Evolutionary conservation across 345 rosid species (phyloP).

Genomic region (Schrenkiella parvula): DNA sequence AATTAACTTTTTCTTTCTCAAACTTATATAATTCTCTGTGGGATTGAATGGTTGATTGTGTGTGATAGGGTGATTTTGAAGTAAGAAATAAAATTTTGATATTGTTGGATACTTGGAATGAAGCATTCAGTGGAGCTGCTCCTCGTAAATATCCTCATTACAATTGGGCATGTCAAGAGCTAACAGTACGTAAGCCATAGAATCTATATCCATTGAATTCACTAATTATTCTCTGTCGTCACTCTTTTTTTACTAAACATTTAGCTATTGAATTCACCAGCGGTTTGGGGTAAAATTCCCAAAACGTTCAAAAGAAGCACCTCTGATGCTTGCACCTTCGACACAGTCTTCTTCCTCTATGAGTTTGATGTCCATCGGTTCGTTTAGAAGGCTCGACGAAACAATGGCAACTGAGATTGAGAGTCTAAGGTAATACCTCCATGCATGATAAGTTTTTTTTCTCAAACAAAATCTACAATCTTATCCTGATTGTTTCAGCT

Average conservation of each 20-base stretch:
- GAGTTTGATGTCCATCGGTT: slow-evolving; percentile 69
- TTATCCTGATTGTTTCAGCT: slow-evolving; percentile 35
- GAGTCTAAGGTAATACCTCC: slow-evolving; percentile 71
- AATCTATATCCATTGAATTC: too few species aligned
- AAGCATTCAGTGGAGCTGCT: slow-evolving; percentile 87
- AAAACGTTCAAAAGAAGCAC: slow-evolving; percentile 58
- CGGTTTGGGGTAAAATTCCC: slow-evolving; percentile 78
- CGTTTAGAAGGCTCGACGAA: slow-evolving; percentile 84
- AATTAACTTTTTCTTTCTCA: too few species aligned
- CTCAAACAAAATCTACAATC: not conserved
- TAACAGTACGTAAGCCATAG: too few species aligned
- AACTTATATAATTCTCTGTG: not conserved
- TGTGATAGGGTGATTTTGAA: slow-evolving; percentile 60
- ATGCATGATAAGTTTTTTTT: not conserved
- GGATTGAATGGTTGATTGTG: too few species aligned
- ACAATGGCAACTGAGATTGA: slow-evolving; percentile 85
- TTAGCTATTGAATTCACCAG: slow-evolving; percentile 42
- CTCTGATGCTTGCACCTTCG: slow-evolving; percentile 80
- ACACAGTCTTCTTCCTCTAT: slow-evolving; percentile 44
- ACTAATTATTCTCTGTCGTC: too few species aligned
- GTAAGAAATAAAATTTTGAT: slow-evolving; percentile 75
- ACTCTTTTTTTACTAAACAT: too few species aligned
- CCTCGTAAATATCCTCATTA: slow-evolving; percentile 75
- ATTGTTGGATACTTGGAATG: slow-evolving; percentile 94
- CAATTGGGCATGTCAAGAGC: slow-evolving; percentile 82